Percentiles rank a stretch among this genome's conserved stretches.
Evolutionary conservation across 345 rosid species (phyloP).

Genomic region (sweet orange (Citrus sinensis)): DNA sequence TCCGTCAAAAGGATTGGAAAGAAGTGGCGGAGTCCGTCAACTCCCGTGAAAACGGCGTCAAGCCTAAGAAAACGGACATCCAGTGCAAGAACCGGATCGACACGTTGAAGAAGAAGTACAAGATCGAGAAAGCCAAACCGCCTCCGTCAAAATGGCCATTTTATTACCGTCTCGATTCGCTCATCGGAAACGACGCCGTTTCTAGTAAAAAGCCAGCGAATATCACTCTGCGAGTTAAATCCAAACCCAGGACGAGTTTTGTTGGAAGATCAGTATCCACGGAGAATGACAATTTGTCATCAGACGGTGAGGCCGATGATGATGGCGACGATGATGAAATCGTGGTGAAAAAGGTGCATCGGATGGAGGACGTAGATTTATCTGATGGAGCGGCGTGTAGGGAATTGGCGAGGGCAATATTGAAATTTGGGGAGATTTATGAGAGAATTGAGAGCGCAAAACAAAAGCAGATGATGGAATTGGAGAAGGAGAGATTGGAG

Average conservation of each 20-base stretch:
- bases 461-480: slow-evolving; percentile 61
- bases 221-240: slow-evolving; percentile 5
- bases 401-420: slow-evolving; percentile 58
- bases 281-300: slow-evolving; percentile 32
- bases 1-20: slow-evolving; percentile 80
- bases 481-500: slow-evolving; percentile 82
- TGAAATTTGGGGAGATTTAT: slow-evolving; percentile 63
- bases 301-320: slow-evolving; percentile 42
- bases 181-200: neutral
- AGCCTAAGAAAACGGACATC: slow-evolving; percentile 53
- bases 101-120: slow-evolving; percentile 46
- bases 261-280: slow-evolving; percentile 23
- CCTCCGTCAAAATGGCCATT: slow-evolving; percentile 28
- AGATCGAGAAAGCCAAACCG: slow-evolving; percentile 33
- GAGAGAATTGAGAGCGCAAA: slow-evolving; percentile 65
- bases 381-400: slow-evolving; percentile 47
- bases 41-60: slow-evolving; percentile 37
- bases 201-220: neutral
- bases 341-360: slow-evolving; percentile 40
- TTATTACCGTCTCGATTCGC: slow-evolving; percentile 10
- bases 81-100: slow-evolving; percentile 61
- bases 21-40: slow-evolving; percentile 78
- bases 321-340: slow-evolving; percentile 38
- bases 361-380: slow-evolving; percentile 35
- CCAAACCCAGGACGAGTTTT: slow-evolving; percentile 2